Percentiles rank a stretch among this genome's conserved stretches.
These are phyloP conservation scores for Vinca minor DNA, from an alignment of 257 asterid genomes.

Conservation along the genomic window DNA sequence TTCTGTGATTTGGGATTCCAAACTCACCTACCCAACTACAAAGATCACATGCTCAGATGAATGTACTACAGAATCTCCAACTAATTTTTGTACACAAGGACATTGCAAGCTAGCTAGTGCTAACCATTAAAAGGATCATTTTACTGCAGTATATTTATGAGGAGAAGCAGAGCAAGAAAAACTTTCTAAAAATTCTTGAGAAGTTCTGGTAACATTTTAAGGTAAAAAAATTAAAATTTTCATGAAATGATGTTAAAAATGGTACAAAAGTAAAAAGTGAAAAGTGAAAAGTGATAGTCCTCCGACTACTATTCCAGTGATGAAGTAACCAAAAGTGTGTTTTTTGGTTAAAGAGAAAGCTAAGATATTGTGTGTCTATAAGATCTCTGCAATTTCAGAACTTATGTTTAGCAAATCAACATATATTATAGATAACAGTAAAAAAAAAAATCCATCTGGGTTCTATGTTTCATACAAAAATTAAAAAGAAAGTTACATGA, in stretches of 20 bases:
- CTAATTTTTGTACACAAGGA: slow-evolving; percentile 12
- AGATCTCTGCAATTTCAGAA: slow-evolving; percentile 27
- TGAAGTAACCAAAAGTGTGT: slow-evolving; percentile 9
- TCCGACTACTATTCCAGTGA: slow-evolving; percentile 11
- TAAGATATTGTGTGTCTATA: slow-evolving; percentile 18
- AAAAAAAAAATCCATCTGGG: slow-evolving; percentile 6
- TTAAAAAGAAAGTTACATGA: background rate
- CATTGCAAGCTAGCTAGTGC: slow-evolving; percentile 6
- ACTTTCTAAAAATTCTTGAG: background rate
- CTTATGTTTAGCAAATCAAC: slow-evolving; percentile 37
- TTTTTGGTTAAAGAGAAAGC: slow-evolving; percentile 58
- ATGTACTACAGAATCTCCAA: slow-evolving; percentile 20
- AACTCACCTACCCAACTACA: slow-evolving; percentile 16
- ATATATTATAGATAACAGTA: background rate
- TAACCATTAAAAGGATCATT: slow-evolving; percentile 21
- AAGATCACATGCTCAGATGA: slow-evolving; percentile 9
- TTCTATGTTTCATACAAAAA: background rate
- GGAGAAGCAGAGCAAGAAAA: background rate
- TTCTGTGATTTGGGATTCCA: slow-evolving; percentile 2
- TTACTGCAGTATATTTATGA: slow-evolving; percentile 6
- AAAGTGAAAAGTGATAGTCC: too few species aligned
- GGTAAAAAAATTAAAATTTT: background rate
- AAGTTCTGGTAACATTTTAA: background rate
- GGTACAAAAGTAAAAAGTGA: background rate
- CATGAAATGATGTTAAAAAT: background rate